Percentiles rank a stretch among this genome's conserved stretches.
Conservation (phyloP, 805 yeast species). For the Tetrapisispora phaffii region DNA sequence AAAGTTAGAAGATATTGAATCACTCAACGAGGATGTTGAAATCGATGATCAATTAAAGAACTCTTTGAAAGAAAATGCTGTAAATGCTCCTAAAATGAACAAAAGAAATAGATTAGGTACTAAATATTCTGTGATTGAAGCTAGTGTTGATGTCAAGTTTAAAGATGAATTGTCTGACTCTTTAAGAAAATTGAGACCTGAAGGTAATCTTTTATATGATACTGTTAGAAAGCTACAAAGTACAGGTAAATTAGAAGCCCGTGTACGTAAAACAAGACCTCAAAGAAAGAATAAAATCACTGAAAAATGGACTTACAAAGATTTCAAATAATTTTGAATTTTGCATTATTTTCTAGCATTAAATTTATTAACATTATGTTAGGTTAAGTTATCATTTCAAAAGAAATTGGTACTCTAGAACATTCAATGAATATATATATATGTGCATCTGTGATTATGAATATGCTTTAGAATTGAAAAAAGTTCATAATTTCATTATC, state of each 20-base stretch:
- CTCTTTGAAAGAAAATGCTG: conserved; percentile 15
- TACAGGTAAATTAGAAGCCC: conserved; percentile 76
- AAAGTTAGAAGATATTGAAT: conserved; percentile 45
- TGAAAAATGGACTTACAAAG: conserved; percentile 91
- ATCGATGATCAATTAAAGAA: conserved; percentile 6
- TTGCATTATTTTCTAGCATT: conserved; percentile 2
- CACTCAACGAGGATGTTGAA: conserved; percentile 25
- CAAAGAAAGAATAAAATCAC: conserved; percentile 65
- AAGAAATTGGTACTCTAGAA: neutral
- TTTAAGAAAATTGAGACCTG: conserved; percentile 75
- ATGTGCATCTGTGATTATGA: neutral
- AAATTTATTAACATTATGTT: neutral
- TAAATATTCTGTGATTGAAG: conserved; percentile 38
- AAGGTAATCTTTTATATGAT: conserved; percentile 78
- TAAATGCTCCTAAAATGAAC: conserved; percentile 25
- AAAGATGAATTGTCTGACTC: conserved; percentile 84
- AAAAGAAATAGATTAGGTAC: conserved; percentile 36
- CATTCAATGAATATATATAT: too few species aligned
- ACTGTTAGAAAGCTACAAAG: conserved; percentile 74
- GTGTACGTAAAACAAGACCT: conserved; percentile 53
- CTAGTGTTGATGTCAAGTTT: conserved; percentile 62
- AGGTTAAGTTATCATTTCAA: neutral
- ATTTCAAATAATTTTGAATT: conserved; percentile 47
- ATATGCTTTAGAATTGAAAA: neutral
- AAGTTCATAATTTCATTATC: neutral